phyloP scores from a whole-genome alignment of 352 stramenopile genomes.

The Thalassiosira hispida region DNA sequence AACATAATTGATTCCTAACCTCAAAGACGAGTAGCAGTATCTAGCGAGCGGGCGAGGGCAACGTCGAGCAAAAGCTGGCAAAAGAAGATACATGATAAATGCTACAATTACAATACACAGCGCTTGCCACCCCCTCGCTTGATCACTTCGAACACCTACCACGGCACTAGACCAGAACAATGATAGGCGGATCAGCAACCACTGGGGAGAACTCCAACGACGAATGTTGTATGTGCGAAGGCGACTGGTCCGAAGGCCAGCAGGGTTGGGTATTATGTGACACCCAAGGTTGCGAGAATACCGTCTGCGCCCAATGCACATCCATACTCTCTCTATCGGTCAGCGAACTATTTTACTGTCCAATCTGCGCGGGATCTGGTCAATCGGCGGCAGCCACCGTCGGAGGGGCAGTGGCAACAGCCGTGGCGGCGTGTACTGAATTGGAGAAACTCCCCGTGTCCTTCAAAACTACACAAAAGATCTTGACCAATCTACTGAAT shows the following conservation, averaged over 20 bases:
- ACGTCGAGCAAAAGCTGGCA: no score
- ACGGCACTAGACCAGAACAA: no score
- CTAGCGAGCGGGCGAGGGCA: no score
- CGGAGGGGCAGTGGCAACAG: constrained; percentile 7
- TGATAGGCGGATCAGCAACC: neutral
- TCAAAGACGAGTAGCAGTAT: no score
- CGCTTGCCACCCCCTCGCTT: no score
- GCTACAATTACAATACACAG: no score
- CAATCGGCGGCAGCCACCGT: constrained; percentile 18
- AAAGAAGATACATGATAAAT: no score
- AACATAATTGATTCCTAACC: no score
- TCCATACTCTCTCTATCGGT: constrained; percentile 18
- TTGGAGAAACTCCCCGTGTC: constrained; percentile 32
- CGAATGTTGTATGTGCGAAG: constrained; percentile 34
- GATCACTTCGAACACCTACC: no score
- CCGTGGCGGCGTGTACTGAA: constrained; percentile 15
- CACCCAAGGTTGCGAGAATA: constrained; percentile 14
- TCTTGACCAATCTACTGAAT: constrained; percentile 25
- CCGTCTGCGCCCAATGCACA: constrained; percentile 19
- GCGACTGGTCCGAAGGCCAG: constrained; percentile 12
- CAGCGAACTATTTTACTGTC: constrained; percentile 35
- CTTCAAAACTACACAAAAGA: constrained; percentile 25
- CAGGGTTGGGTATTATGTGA: constrained; percentile 37
- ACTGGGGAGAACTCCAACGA: constrained; percentile 34
- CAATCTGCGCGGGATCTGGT: constrained; percentile 21